Evolutionary conservation across 2,329 filamentous ascomycete species (phyloP), one percentile per base, ranked within the genome.

Genomic region (Colletotrichum liaoningense): DNA sequence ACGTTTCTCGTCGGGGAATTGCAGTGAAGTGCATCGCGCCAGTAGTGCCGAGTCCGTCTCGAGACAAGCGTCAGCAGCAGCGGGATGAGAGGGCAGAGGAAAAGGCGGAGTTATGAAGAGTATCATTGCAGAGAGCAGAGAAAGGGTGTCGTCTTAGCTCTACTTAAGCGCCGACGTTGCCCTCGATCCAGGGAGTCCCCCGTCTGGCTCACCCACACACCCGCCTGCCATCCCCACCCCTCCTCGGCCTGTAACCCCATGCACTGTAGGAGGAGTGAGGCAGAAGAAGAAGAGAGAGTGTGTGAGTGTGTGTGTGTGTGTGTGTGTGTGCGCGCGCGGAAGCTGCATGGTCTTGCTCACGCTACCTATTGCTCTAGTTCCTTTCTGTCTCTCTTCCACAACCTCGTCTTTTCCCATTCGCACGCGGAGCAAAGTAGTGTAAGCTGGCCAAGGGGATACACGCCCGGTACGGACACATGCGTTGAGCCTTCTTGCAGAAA

Each of bases 91-190:
- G 42, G 42, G 19, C 42, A 60, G 22, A 33, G 26, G 22, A 72
- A 63, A 58, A 63, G 52, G 65, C 64, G 57, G 65, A 68, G 52
- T 33, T n/a, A 56, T 33, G 26, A 64, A 49, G 42, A 49, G 42
- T 19, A 49, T 35, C 30, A 52, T 64, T 54, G 59, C 24, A 67
- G 59, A 54, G n/a, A 26, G 33, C 33, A 57, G 71, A 57, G 22
- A 49, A 49, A 63, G 71, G 71, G 71, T 72, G 71, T 67, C 52
- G 62, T 63, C 49, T 58, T 74, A 67, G 68, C 67, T 74, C 67
- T 64, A 46, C 19, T 73, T 74, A 74, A 74, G 72, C 72, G 72
- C 72, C 72, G 68, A 63, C 52, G 63, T 67, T 58, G 56, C 54
- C 62, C 56, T 68, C 69, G 42, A 70, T 69, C 66, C 67, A 73